These are phyloP conservation scores for Cupressus sempervirens DNA, from an alignment of 75 land plant species.

Conservation along the genomic window DNA sequence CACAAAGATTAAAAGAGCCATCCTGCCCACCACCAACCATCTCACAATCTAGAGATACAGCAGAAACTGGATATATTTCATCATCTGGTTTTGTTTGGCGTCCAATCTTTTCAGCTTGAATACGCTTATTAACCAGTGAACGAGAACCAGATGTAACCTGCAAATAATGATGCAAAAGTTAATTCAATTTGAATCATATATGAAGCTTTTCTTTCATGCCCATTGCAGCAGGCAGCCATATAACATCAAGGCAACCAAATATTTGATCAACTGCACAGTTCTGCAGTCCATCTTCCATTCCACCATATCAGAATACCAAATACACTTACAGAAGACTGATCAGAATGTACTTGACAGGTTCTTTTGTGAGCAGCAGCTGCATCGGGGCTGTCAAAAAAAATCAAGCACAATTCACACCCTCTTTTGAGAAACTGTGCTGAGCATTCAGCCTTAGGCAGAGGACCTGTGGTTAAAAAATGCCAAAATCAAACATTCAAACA, in stretches of 20 bases:
- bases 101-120: neutral
- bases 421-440: slow-evolving; percentile 34
- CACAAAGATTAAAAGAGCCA: slow-evolving; percentile 72
- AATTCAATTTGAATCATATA: neutral
- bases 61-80: slow-evolving; percentile 3
- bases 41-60: slow-evolving; percentile 69
- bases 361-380: slow-evolving; percentile 31
- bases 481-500: neutral
- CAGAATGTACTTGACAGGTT: slow-evolving; percentile 27
- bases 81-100: neutral
- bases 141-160: slow-evolving; percentile 12
- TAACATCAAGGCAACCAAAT: neutral
- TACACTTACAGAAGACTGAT: slow-evolving; percentile 27
- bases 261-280: neutral
- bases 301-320: neutral
- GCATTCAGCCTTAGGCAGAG: slow-evolving; percentile 55
- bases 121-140: slow-evolving; percentile 1
- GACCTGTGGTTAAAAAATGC: slow-evolving; percentile 34
- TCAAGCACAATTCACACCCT: slow-evolving; percentile 63
- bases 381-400: slow-evolving; percentile 35
- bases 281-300: slow-evolving; percentile 1
- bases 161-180: neutral
- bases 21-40: slow-evolving; percentile 90
- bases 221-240: neutral
- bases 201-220: neutral